Evolutionary conservation across 2,329 filamentous ascomycete species (phyloP).

Genomic region (Fusarium tjaetaba): DNA sequence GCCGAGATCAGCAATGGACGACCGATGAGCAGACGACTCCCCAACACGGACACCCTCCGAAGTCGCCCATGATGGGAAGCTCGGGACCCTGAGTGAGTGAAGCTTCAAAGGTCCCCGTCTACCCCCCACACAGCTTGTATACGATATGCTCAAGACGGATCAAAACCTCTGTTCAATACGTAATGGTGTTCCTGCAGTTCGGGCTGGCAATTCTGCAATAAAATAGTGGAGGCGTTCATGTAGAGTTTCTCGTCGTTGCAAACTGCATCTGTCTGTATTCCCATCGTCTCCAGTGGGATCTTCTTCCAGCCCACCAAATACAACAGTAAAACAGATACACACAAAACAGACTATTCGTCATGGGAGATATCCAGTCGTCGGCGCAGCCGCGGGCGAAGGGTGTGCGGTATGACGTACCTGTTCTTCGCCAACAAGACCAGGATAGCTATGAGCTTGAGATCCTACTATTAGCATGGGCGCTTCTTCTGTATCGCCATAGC

Average conservation of each 20-base stretch:
- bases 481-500: slow-evolving; percentile 39
- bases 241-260: slow-evolving; percentile 9
- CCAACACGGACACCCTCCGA: slow-evolving; percentile 28
- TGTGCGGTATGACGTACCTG: slow-evolving; percentile 33
- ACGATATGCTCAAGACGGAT: not conserved
- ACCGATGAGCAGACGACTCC: not conserved
- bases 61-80: slow-evolving; percentile 20
- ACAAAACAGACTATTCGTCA: not conserved
- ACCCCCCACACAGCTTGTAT: slow-evolving; percentile 22
- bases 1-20: slow-evolving; percentile 26
- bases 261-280: slow-evolving; percentile 20
- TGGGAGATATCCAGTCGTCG: slow-evolving; percentile 24
- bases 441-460: slow-evolving; percentile 26
- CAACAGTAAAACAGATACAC: not conserved
- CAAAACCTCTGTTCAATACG: slow-evolving; percentile 26
- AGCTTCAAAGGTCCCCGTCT: slow-evolving; percentile 4
- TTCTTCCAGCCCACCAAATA: not conserved
- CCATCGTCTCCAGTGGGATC: not conserved
- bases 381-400: slow-evolving; percentile 19
- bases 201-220: slow-evolving; percentile 7
- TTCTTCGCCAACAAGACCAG: slow-evolving; percentile 21
- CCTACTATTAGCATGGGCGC: slow-evolving; percentile 37
- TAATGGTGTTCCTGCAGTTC: slow-evolving; percentile 35
- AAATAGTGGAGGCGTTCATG: slow-evolving; percentile 38
- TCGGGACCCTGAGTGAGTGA: slow-evolving; percentile 10